A percentile compares a stretch with the other conserved stretches of the same genome.
Evolutionary conservation across 2,329 filamentous ascomycete genomes (phyloP).

Genomic region (Rhinocladiella mackenziei): DNA sequence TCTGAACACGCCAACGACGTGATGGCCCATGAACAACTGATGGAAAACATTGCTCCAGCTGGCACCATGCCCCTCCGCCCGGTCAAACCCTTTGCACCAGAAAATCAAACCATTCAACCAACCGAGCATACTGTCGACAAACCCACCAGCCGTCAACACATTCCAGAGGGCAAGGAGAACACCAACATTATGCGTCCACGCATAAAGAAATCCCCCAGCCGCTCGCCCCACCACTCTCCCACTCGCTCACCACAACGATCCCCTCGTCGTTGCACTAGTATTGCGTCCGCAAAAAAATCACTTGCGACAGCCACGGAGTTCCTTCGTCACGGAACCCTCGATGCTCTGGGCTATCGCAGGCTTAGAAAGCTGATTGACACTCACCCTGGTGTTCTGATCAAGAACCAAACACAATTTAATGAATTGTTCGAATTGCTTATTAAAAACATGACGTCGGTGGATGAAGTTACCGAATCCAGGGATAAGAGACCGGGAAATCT

Average conservation of each 20-base stretch:
- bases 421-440: constrained; percentile 24
- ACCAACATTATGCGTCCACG: constrained; percentile 14
- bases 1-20: constrained; percentile 5
- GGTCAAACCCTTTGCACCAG: constrained; percentile 7
- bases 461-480: constrained; percentile 17
- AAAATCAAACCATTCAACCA: constrained; percentile 1
- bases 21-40: neutral
- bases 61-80: constrained; percentile 7
- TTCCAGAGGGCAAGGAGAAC: constrained; percentile 26
- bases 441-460: constrained; percentile 17
- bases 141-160: constrained; percentile 3
- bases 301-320: constrained; percentile 19
- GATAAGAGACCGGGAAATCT: constrained; percentile 14
- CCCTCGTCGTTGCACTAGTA: constrained; percentile 14
- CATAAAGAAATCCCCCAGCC: constrained; percentile 15
- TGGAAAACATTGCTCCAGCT: neutral
- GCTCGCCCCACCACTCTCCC: constrained; percentile 10
- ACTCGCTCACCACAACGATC: constrained; percentile 15
- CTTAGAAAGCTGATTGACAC: constrained; percentile 24
- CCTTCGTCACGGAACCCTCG: constrained; percentile 20
- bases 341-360: constrained; percentile 25
- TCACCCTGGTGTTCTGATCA: constrained; percentile 24
- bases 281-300: constrained; percentile 20
- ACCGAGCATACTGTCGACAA: constrained; percentile 7
- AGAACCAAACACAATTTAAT: constrained; percentile 20